Evolutionary conservation across 2,329 filamentous ascomycete species (phyloP).

Genomic region (Colletotrichum brevisporum): DNA sequence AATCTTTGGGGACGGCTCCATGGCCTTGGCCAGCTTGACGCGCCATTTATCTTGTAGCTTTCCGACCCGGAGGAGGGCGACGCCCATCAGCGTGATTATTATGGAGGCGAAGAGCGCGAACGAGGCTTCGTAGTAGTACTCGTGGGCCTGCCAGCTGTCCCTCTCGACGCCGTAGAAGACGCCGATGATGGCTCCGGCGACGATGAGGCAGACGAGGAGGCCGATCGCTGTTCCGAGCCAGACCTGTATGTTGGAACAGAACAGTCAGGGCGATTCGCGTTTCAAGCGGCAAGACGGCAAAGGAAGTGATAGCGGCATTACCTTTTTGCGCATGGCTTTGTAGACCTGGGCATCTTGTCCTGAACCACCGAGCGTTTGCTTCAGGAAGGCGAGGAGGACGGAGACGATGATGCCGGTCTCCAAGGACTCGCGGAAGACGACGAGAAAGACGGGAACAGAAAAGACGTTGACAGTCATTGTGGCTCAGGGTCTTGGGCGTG

Average conservation of each 20-base stretch:
- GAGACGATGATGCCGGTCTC: slow-evolving; percentile 90
- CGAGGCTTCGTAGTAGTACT: slow-evolving; percentile 85
- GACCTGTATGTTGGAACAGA: slow-evolving; percentile 56
- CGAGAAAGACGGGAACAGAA: slow-evolving; percentile 87
- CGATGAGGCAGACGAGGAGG: slow-evolving; percentile 71
- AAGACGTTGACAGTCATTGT: slow-evolving; percentile 78
- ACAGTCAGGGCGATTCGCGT: slow-evolving; percentile 4
- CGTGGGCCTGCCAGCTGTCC: slow-evolving; percentile 76
- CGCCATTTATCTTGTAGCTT: slow-evolving; percentile 92
- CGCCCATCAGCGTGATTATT: slow-evolving; percentile 87
- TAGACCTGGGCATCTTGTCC: slow-evolving; percentile 73
- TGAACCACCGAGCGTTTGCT: slow-evolving; percentile 80
- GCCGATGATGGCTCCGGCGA: slow-evolving; percentile 77
- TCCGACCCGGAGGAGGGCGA: slow-evolving; percentile 82
- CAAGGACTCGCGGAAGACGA: slow-evolving; percentile 88
- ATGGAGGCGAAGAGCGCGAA: slow-evolving; percentile 82
- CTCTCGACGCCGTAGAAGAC: slow-evolving; percentile 77
- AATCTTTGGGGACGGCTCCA: slow-evolving; percentile 64
- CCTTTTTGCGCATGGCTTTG: slow-evolving; percentile 77
- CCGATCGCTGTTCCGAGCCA: slow-evolving; percentile 74
- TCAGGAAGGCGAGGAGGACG: slow-evolving; percentile 87
- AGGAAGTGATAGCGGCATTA: slow-evolving; percentile 43
- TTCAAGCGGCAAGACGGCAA: not conserved
- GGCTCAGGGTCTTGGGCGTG: not conserved
- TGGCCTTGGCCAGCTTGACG: slow-evolving; percentile 80